These are phyloP conservation scores for Vanderwaltozyma polyspora DNA, from an alignment of 805 yeast genomes.

Conservation along the genomic window DNA sequence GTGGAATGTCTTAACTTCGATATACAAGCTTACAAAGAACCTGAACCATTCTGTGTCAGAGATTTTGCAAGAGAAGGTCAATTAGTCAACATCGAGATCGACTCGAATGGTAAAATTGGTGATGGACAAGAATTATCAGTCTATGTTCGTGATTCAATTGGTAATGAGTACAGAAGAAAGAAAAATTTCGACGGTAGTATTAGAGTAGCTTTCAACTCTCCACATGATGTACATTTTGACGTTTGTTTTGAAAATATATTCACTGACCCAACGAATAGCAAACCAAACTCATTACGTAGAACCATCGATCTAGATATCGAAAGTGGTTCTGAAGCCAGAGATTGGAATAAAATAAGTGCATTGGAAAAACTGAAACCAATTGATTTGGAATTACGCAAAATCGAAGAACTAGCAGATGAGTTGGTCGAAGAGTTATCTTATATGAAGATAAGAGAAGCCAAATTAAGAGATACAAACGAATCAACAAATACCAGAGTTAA, in stretches of 20 bases:
- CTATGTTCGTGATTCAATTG: constrained; percentile 60
- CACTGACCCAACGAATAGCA: no score
- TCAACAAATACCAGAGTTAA: constrained; percentile 88
- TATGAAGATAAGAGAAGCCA: constrained; percentile 77
- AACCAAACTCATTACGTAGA: no score
- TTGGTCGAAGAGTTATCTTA: constrained; percentile 69
- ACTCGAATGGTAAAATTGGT: constrained; percentile 60
- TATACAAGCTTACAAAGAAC: constrained; percentile 35
- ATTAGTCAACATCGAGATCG: constrained; percentile 74
- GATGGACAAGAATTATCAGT: constrained; percentile 81
- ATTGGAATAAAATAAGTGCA: constrained; percentile 92
- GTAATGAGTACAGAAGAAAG: constrained; percentile 74
- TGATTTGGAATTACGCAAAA: constrained; percentile 78
- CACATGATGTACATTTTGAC: constrained; percentile 74
- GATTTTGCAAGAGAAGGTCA: constrained; percentile 81
- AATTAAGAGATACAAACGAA: constrained; percentile 93
- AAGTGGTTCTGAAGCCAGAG: constrained; percentile 93
- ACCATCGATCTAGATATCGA: constrained; percentile 84
- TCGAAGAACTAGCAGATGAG: constrained; percentile 79
- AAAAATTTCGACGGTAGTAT: constrained; percentile 63
- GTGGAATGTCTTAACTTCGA: constrained; percentile 36
- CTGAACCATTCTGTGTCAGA: constrained; percentile 72
- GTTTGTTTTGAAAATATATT: constrained; percentile 68
- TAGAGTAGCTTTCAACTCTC: constrained; percentile 76
- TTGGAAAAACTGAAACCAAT: constrained; percentile 86